Evolutionary conservation across 1,139 yeast genomes (phyloP).

Genomic region (Lodderomyces parapsilosis): DNA sequence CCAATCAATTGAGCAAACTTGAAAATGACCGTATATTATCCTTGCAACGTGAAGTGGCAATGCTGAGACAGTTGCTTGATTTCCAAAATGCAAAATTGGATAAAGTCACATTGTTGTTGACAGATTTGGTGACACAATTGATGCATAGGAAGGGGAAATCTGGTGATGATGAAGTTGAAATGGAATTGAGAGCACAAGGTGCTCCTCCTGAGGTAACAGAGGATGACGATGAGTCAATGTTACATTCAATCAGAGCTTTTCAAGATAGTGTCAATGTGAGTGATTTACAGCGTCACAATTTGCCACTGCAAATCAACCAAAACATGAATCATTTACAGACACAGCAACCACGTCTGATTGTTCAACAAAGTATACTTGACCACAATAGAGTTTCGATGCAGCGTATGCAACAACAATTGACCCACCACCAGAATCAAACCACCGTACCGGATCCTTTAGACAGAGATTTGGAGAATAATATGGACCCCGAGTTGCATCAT

Average conservation of each 20-base stretch:
- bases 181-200: constrained; percentile 24
- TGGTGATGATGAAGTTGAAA: constrained; percentile 23
- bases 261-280: constrained; percentile 4
- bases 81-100: constrained; percentile 41
- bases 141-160: constrained; percentile 25
- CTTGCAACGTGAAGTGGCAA: constrained; percentile 33
- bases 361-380: constrained; percentile 3
- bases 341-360: constrained; percentile 5
- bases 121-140: constrained; percentile 21
- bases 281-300: constrained; percentile 2
- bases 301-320: background rate
- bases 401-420: constrained; percentile 7
- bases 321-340: constrained; percentile 4
- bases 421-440: constrained; percentile 10
- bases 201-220: constrained; percentile 25
- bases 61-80: constrained; percentile 37
- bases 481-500: constrained; percentile 36
- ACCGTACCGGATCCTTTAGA: background rate
- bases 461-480: constrained; percentile 28
- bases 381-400: background rate
- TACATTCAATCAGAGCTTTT: constrained; percentile 10
- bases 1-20: constrained; percentile 14
- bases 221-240: constrained; percentile 11
- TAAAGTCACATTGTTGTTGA: constrained; percentile 29
- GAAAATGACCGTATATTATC: constrained; percentile 16